Percentiles rank a stretch among this genome's conserved stretches.
These are phyloP conservation scores for Amyloporia xantha DNA, from an alignment of 768 basidiomycete species.

Conservation along the genomic window DNA sequence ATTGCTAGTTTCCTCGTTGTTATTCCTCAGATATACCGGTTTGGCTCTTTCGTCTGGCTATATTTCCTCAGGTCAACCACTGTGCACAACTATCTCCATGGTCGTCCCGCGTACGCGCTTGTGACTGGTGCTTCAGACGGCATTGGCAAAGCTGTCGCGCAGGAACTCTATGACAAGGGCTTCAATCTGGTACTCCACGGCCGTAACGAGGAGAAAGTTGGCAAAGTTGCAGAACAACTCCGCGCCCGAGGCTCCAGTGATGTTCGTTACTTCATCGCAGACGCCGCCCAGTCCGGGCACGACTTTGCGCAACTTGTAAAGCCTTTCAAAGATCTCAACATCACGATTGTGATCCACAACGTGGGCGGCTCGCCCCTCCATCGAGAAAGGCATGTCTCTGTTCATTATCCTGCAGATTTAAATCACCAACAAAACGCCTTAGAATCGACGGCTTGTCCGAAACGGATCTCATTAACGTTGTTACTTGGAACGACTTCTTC, in stretches of 20 bases:
- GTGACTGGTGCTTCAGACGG: conserved; percentile 25
- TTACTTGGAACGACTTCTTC: conserved; percentile 19
- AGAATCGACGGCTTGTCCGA: conserved; percentile 18
- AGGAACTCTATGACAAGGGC: conserved; percentile 20
- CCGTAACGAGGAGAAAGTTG: conserved; percentile 20
- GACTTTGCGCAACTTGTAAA: conserved; percentile 17
- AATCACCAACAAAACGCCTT: neutral
- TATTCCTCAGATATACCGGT: conserved; percentile 10
- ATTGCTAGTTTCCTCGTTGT: conserved; percentile 4
- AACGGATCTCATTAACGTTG: conserved; percentile 11
- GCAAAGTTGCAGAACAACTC: conserved; percentile 10
- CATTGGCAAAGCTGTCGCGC: conserved; percentile 21
- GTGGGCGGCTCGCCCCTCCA: conserved; percentile 13
- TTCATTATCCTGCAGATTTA: neutral
- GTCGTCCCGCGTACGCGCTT: conserved; percentile 18
- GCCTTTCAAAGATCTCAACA: conserved; percentile 19
- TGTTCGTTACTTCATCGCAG: conserved; percentile 22
- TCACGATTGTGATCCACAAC: conserved; percentile 23
- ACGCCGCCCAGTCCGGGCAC: conserved; percentile 13
- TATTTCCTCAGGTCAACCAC: conserved; percentile 17
- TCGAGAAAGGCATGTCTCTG: conserved; percentile 11
- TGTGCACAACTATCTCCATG: conserved; percentile 18
- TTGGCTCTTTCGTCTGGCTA: conserved; percentile 15
- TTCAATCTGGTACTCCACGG: conserved; percentile 26
- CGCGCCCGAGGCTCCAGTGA: conserved; percentile 8